These are phyloP conservation scores for Cordia subcordata DNA, from an alignment of 257 asterid species.

Conservation along the genomic window DNA sequence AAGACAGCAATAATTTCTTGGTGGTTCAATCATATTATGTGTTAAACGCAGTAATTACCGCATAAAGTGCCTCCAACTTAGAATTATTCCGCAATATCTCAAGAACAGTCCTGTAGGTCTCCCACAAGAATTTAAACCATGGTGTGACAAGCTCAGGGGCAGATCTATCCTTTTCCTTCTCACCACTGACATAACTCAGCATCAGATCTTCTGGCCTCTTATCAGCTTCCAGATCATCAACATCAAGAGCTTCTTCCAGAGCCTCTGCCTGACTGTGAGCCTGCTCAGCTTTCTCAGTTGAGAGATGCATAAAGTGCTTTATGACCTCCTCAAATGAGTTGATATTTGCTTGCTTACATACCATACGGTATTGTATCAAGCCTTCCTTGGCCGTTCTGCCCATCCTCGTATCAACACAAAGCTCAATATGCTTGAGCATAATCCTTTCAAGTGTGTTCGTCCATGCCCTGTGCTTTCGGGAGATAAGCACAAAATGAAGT, in stretches of 20 bases:
- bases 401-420: slow-evolving; percentile 38
- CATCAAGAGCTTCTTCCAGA: slow-evolving; percentile 41
- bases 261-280: slow-evolving; percentile 38
- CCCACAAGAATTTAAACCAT: slow-evolving; percentile 39
- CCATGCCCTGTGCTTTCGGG: slow-evolving; percentile 43
- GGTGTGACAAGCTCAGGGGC: slow-evolving; percentile 42
- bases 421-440: slow-evolving; percentile 38
- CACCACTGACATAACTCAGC: slow-evolving; percentile 41
- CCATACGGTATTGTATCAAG: slow-evolving; percentile 33
- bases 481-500: slow-evolving; percentile 34
- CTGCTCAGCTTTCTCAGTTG: slow-evolving; percentile 37
- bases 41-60: slow-evolving; percentile 15
- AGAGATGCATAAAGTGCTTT: slow-evolving; percentile 33
- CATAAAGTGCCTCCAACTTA: slow-evolving; percentile 36
- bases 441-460: slow-evolving; percentile 33
- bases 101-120: slow-evolving; percentile 38
- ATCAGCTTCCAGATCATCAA: slow-evolving; percentile 44
- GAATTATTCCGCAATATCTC: slow-evolving; percentile 38
- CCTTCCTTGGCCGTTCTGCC: slow-evolving; percentile 36
- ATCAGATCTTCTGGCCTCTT: slow-evolving; percentile 43
- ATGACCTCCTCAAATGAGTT: slow-evolving; percentile 40
- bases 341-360: slow-evolving; percentile 37
- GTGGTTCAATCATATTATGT: too few species aligned
- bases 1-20: too few species aligned
- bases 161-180: slow-evolving; percentile 39